Conservation (phyloP, 495 filamentous ascomycete species). For the Articulospora tetracladia region DNA sequence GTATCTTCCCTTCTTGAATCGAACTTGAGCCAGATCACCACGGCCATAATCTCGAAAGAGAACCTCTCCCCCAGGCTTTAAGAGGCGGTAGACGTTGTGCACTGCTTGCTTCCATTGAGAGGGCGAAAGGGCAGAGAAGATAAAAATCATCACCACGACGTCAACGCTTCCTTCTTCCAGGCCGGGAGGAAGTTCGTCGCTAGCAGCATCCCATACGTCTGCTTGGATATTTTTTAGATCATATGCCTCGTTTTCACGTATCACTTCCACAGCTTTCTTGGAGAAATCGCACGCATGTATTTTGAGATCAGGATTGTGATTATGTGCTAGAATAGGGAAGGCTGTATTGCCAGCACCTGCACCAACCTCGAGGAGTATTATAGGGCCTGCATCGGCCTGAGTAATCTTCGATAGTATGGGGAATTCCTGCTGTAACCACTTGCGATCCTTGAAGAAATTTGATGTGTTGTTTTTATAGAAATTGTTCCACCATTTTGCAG, state of each 20-base stretch:
- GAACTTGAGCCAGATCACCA: slow-evolving; percentile 92
- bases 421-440: slow-evolving; percentile 95
- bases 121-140: slow-evolving; percentile 89
- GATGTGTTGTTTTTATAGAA: slow-evolving; percentile 94
- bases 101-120: slow-evolving; percentile 80
- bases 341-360: slow-evolving; percentile 96
- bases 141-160: slow-evolving; percentile 90
- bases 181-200: slow-evolving; percentile 66
- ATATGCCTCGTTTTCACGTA: slow-evolving; percentile 64
- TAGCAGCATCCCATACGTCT: slow-evolving; percentile 87
- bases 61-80: slow-evolving; percentile 87
- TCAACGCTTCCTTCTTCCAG: slow-evolving; percentile 76
- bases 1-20: slow-evolving; percentile 91
- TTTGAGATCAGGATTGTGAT: slow-evolving; percentile 72
- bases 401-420: slow-evolving; percentile 73
- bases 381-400: slow-evolving; percentile 52
- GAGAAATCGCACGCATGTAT: slow-evolving; percentile 94
- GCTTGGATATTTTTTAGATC: slow-evolving; percentile 66
- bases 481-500: slow-evolving; percentile 92
- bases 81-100: slow-evolving; percentile 69
- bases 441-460: slow-evolving; percentile 98
- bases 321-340: slow-evolving; percentile 79
- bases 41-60: slow-evolving; percentile 95
- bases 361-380: slow-evolving; percentile 80
- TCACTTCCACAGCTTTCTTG: slow-evolving; percentile 83